A percentile compares a stretch with the other conserved stretches of the same genome.
phyloP scores from a whole-genome alignment of 352 stramenopile species.

The Elongisporangium undulatum region DNA sequence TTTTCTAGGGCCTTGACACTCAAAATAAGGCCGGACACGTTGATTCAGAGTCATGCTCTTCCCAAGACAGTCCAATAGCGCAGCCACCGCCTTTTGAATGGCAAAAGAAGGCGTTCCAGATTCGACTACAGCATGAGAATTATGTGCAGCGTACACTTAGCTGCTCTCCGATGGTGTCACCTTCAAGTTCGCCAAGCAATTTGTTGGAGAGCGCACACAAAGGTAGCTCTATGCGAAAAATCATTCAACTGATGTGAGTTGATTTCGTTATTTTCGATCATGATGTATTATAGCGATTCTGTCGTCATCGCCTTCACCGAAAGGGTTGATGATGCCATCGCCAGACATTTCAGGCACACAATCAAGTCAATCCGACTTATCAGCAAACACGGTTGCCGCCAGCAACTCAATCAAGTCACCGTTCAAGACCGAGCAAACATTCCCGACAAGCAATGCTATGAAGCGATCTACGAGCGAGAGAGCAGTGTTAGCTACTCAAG shows the following conservation, averaged over 20 bases:
- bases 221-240: background rate
- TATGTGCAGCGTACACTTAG: background rate
- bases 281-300: background rate
- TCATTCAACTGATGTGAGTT: background rate
- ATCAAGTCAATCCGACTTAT: background rate
- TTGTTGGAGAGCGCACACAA: background rate
- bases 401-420: background rate
- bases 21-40: background rate
- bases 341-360: background rate
- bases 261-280: background rate
- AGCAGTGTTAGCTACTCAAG: background rate
- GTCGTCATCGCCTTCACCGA: background rate
- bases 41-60: background rate
- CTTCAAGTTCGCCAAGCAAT: background rate
- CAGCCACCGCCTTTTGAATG: background rate
- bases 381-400: background rate
- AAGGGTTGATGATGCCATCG: background rate
- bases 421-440: background rate
- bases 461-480: background rate
- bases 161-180: background rate
- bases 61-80: background rate
- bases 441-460: background rate
- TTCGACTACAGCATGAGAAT: background rate
- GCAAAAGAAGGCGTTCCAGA: background rate
- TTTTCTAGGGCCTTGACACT: background rate